Evolutionary conservation across 306 rosid species (phyloP), one percentile per base, ranked within the genome.

Genomic region (Ormosia semicastrata): DNA sequence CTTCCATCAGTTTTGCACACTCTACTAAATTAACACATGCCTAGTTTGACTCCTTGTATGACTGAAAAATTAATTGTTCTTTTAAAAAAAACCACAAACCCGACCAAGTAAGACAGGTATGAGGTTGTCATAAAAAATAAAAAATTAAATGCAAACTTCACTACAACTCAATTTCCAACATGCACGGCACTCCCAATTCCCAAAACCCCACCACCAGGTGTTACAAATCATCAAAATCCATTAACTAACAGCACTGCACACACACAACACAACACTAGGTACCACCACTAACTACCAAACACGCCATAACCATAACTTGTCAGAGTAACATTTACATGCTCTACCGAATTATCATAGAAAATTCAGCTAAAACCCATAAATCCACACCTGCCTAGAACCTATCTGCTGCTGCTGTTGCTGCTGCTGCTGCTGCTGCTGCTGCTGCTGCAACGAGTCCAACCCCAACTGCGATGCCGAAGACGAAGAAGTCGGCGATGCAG

Each of bases 381-480:
- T 71, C 53, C 87, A 85, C 82, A 95, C 99, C 99, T 93, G 99
- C 81, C 98, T 88, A 86, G 98, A 88, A 82, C 93, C 94, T 39
- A 86, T 60, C 81, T 91, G 97, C 84, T 92, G 94, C 0, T 89
- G 97, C 0, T 85, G 95, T 6, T 92, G 98, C 43, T 90, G 98
- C 74, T 91, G 94, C 69, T 89, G 95, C n/a, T n/a, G n/a, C n/a
- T n/a, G n/a, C n/a, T n/a, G n/a, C n/a, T n/a, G 15, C 1, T 89
- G 97, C 47, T 90, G 94, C 86, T 91, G 99, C 85, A 92, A 73
- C 37, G 91, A 56, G 73, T 93, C 98, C 59, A 93, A 85, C 24
- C 98, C 98, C 86, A 93, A 87, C 73, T 93, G 98, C 3, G 98
- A 91, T 11, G 97, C 99, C 12, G 99, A 95, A 6, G 99, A 95